Evolutionary conservation across 805 yeast genomes (phyloP).

Genomic region (Ogataea corticis): DNA sequence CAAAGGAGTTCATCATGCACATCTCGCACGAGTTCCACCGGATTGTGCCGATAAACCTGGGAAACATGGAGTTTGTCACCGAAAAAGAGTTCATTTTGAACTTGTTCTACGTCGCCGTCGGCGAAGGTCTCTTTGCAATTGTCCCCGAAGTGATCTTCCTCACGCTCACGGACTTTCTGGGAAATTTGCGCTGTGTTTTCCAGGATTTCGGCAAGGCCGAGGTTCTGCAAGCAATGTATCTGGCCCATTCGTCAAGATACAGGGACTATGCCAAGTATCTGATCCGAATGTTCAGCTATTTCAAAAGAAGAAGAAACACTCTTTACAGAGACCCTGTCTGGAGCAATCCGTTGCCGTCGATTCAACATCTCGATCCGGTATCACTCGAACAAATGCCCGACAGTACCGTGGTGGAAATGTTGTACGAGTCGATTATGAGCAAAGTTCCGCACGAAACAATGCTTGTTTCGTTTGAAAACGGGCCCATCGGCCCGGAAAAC

Average conservation of each 20-base stretch:
- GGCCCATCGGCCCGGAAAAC: neutral
- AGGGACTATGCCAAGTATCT: slow-evolving; percentile 13
- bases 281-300: slow-evolving; percentile 17
- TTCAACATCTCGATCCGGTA: neutral
- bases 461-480: neutral
- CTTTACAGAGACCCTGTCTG: slow-evolving; percentile 11
- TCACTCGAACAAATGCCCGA: neutral
- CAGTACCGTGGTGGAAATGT: neutral
- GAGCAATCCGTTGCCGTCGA: slow-evolving; percentile 8
- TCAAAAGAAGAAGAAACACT: slow-evolving; percentile 16
- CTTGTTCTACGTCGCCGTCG: slow-evolving; percentile 19
- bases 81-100: slow-evolving; percentile 18
- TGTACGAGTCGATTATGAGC: neutral
- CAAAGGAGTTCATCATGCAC: slow-evolving; percentile 13
- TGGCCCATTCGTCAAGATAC: slow-evolving; percentile 1
- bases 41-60: slow-evolving; percentile 17
- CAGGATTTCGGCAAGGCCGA: slow-evolving; percentile 18
- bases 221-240: slow-evolving; percentile 3
- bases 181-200: slow-evolving; percentile 13
- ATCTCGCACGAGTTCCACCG: slow-evolving; percentile 13
- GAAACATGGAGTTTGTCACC: slow-evolving; percentile 6
- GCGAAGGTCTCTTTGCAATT: slow-evolving; percentile 22
- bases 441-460: neutral
- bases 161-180: slow-evolving; percentile 20
- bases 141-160: slow-evolving; percentile 21